These are phyloP conservation scores for Paraphoma sp. DNA, from an alignment of 2,329 filamentous ascomycete species.

Conservation along the genomic window DNA sequence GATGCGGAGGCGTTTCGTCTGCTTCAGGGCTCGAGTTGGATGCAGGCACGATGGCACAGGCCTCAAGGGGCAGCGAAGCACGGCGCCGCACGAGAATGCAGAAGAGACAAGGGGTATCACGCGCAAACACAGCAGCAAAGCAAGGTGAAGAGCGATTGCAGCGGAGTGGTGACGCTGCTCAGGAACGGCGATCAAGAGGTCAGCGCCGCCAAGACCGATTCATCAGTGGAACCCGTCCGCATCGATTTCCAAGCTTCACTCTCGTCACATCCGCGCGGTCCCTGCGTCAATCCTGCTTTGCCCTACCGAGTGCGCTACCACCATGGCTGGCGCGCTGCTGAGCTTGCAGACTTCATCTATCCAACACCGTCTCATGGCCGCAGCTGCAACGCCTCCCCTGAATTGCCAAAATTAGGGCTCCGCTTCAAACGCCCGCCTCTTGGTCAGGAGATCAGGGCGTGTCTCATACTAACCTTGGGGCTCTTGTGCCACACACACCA, in stretches of 20 bases:
- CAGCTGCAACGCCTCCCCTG: conserved; percentile 1
- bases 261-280: neutral
- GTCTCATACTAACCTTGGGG: conserved; percentile 8
- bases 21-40: conserved; percentile 2
- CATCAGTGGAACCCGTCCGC: neutral
- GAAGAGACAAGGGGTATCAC: conserved; percentile 5
- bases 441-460: conserved; percentile 18
- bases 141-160: conserved; percentile 7
- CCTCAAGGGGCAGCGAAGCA: conserved; percentile 2
- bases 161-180: conserved; percentile 15
- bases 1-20: conserved; percentile 16
- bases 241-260: conserved; percentile 4
- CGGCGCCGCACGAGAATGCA: neutral
- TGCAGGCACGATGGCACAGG: conserved; percentile 5
- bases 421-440: conserved; percentile 28
- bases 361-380: conserved; percentile 3
- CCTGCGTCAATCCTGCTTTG: neutral
- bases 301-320: neutral
- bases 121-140: conserved; percentile 11
- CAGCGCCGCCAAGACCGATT: conserved; percentile 3
- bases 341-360: conserved; percentile 8
- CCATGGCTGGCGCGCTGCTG: neutral
- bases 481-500: conserved; percentile 9
- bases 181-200: conserved; percentile 8
- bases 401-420: conserved; percentile 24